Evolutionary conservation across 176 grass and related monocot genomes (phyloP).

Genomic region (Eleusine coracana): DNA sequence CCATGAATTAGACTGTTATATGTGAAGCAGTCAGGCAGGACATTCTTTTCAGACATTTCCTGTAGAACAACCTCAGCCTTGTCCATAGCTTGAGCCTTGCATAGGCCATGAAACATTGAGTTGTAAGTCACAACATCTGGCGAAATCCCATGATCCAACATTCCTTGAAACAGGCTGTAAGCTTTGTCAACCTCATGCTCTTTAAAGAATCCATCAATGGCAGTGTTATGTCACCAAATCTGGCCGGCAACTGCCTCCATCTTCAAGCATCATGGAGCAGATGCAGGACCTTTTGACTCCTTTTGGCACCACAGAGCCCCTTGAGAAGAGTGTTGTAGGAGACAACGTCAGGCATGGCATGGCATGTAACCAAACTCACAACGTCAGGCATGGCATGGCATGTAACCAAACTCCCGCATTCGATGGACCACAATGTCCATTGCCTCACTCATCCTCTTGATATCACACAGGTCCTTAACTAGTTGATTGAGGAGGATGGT

Average conservation of each 20-base stretch:
- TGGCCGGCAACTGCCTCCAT: neutral
- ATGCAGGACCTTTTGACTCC: conserved; percentile 20
- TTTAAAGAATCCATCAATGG: conserved; percentile 36
- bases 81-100: neutral
- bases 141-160: neutral
- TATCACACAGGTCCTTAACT: conserved; percentile 25
- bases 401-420: conserved; percentile 34
- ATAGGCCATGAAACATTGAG: conserved; percentile 22
- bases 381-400: too few species aligned
- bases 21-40: conserved; percentile 8
- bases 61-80: neutral
- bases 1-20: conserved; percentile 32
- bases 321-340: conserved; percentile 33
- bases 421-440: conserved; percentile 21
- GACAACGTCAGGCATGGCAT: neutral
- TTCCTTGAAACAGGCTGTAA: conserved; percentile 12
- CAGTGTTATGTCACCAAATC: conserved; percentile 7
- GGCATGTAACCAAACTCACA: conserved; percentile 1
- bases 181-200: neutral
- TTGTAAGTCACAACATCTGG: conserved; percentile 38
- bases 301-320: conserved; percentile 27
- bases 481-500: conserved; percentile 5
- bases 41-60: conserved; percentile 3
- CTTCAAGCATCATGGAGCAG: conserved; percentile 37
- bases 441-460: conserved; percentile 18